phyloP scores from a whole-genome alignment of 208 protist genomes.

The Leishmania turanica region DNA sequence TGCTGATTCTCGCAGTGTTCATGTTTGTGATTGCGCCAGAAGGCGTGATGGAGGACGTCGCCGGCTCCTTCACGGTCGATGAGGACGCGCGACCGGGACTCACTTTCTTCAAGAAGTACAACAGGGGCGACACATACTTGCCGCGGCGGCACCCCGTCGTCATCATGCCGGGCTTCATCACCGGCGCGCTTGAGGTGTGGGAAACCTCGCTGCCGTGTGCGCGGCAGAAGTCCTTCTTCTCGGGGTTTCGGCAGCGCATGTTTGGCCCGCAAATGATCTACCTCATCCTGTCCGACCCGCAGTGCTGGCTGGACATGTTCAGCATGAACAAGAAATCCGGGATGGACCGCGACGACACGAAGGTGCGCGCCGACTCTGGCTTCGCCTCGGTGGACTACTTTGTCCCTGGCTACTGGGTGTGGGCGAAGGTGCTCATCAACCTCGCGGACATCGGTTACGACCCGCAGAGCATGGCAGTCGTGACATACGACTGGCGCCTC shows the following conservation, averaged over 20 bases:
- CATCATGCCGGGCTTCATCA: slow-evolving; percentile 89
- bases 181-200: slow-evolving; percentile 88
- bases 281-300: slow-evolving; percentile 70
- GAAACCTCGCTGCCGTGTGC: slow-evolving; percentile 61
- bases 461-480: slow-evolving; percentile 86
- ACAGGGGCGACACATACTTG: slow-evolving; percentile 35
- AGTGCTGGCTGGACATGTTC: slow-evolving; percentile 84
- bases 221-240: slow-evolving; percentile 42
- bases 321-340: slow-evolving; percentile 68
- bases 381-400: slow-evolving; percentile 91
- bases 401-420: slow-evolving; percentile 92
- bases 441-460: slow-evolving; percentile 95
- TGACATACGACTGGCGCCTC: slow-evolving; percentile 93
- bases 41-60: slow-evolving; percentile 41
- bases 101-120: slow-evolving; percentile 59
- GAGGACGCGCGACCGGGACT: slow-evolving; percentile 74
- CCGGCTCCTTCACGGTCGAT: slow-evolving; percentile 59
- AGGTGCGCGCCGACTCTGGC: slow-evolving; percentile 82
- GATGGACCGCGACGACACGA: slow-evolving; percentile 72
- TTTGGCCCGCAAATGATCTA: slow-evolving; percentile 79
- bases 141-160: slow-evolving; percentile 73
- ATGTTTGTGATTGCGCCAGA: slow-evolving; percentile 18
- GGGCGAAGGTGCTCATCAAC: slow-evolving; percentile 91
- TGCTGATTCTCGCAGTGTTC: slow-evolving; percentile 33
- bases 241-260: slow-evolving; percentile 81